Conservation (phyloP, 2,329 filamentous ascomycete species). For the Laburnicola sp. region DNA sequence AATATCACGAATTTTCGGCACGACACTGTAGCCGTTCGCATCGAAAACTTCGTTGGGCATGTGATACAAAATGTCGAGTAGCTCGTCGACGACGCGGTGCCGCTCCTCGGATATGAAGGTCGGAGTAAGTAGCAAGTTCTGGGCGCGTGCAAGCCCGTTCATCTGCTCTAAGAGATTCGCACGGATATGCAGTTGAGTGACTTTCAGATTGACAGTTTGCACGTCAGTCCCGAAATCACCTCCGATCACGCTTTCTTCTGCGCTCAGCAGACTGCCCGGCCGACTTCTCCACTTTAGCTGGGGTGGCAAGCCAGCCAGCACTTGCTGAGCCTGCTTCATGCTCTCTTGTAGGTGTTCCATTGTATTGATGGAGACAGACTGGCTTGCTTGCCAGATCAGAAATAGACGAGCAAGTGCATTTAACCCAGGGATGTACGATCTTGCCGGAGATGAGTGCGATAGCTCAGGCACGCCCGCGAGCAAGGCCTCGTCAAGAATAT, state of each 20-base stretch:
- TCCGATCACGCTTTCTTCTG: neutral
- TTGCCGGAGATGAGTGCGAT: neutral
- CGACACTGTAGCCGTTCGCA: constrained; percentile 26
- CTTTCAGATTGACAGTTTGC: constrained; percentile 27
- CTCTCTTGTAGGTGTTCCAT: constrained; percentile 22
- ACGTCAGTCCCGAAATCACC: constrained; percentile 24
- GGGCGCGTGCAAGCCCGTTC: constrained; percentile 18
- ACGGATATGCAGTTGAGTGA: constrained; percentile 28
- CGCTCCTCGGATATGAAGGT: constrained; percentile 22
- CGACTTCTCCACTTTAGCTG: constrained; percentile 18
- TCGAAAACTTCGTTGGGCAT: constrained; percentile 26
- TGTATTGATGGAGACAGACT: constrained; percentile 15
- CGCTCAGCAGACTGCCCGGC: neutral
- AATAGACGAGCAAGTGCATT: constrained; percentile 25
- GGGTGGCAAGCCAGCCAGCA: constrained; percentile 15
- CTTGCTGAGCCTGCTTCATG: constrained; percentile 17
- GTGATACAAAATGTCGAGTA: constrained; percentile 21
- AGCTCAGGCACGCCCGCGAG: constrained; percentile 4
- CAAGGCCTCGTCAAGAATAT: constrained; percentile 13
- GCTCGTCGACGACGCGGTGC: constrained; percentile 21
- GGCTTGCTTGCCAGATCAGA: constrained; percentile 26
- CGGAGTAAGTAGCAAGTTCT: constrained; percentile 18
- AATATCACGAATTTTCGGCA: constrained; percentile 26
- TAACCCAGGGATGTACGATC: constrained; percentile 22
- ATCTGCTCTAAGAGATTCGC: constrained; percentile 27